Percentiles rank a stretch among this genome's conserved stretches.
These are phyloP conservation scores for Discostella stelligeroides DNA, from an alignment of 108 stramenopile species.

Conservation along the genomic window DNA sequence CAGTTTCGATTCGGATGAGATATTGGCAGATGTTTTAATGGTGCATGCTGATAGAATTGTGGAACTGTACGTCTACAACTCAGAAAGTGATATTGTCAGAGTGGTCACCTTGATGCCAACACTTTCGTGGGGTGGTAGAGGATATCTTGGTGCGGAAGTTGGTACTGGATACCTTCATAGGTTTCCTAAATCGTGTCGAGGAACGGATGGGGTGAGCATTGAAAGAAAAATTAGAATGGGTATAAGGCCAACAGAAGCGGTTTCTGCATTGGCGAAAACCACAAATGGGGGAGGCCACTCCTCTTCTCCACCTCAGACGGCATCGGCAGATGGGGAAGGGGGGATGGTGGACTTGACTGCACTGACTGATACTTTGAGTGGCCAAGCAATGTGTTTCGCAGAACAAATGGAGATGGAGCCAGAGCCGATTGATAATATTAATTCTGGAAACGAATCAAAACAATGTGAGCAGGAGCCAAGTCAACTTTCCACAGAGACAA, in stretches of 20 bases:
- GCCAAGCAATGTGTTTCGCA: conserved; percentile 51
- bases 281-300: background rate
- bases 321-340: conserved; percentile 14
- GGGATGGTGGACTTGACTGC: conserved; percentile 50
- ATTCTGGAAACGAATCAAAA: background rate
- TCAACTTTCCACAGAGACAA: conserved; percentile 2
- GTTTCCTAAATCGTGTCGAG: conserved; percentile 72
- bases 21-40: conserved; percentile 69
- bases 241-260: conserved; percentile 34
- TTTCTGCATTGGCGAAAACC: background rate
- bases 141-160: conserved; percentile 91
- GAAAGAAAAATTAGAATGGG: conserved; percentile 70
- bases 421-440: conserved; percentile 33
- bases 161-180: conserved; percentile 93
- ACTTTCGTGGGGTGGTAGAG: conserved; percentile 83
- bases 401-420: conserved; percentile 83
- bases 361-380: conserved; percentile 40
- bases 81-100: conserved; percentile 87
- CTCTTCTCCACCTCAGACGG: background rate
- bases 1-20: conserved; percentile 58
- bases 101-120: conserved; percentile 90
- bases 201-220: conserved; percentile 63
- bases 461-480: conserved; percentile 15
- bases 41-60: conserved; percentile 79
- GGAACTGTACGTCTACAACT: conserved; percentile 95